phyloP scores from a whole-genome alignment of 441 rosid species.

The Pelargonium myrrhifolium region DNA sequence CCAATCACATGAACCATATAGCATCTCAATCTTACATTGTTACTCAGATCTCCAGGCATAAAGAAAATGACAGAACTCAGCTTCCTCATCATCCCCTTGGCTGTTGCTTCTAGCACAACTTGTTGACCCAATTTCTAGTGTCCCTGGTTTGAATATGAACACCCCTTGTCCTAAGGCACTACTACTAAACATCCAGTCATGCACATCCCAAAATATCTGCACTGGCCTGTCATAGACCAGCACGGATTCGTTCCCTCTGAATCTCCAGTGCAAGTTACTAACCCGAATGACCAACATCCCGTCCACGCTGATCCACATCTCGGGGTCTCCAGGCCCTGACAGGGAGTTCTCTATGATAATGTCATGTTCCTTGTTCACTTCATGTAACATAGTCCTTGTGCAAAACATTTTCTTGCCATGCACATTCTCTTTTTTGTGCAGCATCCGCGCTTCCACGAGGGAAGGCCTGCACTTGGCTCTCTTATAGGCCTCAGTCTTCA shows the following conservation, averaged over 20 bases:
- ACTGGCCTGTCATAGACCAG: slow-evolving; percentile 30
- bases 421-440: slow-evolving; percentile 64
- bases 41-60: no score
- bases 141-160: slow-evolving; percentile 52
- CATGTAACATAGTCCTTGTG: slow-evolving; percentile 36
- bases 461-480: slow-evolving; percentile 51
- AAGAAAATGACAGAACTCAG: no score
- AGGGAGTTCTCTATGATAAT: slow-evolving; percentile 51
- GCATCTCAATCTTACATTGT: no score
- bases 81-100: no score
- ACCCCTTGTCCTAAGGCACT: slow-evolving; percentile 43
- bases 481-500: slow-evolving; percentile 48
- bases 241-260: slow-evolving; percentile 68
- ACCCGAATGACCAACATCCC: slow-evolving; percentile 41
- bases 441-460: slow-evolving; percentile 37
- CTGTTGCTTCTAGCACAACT: not conserved
- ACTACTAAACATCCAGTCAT: slow-evolving; percentile 61
- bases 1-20: no score
- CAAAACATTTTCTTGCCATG: slow-evolving; percentile 59
- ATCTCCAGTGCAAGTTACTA: slow-evolving; percentile 67
- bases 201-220: slow-evolving; percentile 73
- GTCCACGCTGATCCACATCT: slow-evolving; percentile 68
- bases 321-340: slow-evolving; percentile 52
- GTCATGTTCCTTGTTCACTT: slow-evolving; percentile 39
- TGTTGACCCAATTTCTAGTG: slow-evolving; percentile 11